phyloP scores from a whole-genome alignment of 1,139 yeast genomes.

The Protomyces arabidopsidicola region DNA sequence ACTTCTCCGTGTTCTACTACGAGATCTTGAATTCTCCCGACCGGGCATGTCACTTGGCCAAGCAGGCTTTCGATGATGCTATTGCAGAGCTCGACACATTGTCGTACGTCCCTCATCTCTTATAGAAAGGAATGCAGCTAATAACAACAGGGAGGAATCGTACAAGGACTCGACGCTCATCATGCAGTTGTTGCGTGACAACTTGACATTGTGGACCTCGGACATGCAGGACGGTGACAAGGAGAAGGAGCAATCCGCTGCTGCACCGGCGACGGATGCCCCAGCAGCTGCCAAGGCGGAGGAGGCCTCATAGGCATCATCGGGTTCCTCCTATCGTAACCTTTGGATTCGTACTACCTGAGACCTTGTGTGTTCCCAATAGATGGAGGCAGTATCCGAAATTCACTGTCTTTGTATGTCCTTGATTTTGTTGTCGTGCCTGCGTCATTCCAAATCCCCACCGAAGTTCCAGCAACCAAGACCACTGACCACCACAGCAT shows the following conservation, averaged over 20 bases:
- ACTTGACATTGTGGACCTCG: slow-evolving; percentile 85
- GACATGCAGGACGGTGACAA: slow-evolving; percentile 57
- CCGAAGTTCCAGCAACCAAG: background rate
- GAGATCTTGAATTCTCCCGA: slow-evolving; percentile 97
- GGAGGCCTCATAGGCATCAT: background rate
- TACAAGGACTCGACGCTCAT: slow-evolving; percentile 97
- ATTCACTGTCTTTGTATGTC: background rate
- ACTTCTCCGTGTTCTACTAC: slow-evolving; percentile 96
- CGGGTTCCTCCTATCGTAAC: background rate
- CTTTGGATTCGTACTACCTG: background rate
- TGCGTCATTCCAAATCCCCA: background rate
- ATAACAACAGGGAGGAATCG: slow-evolving; percentile 61
- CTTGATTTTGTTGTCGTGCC: background rate
- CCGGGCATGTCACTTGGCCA: slow-evolving; percentile 97
- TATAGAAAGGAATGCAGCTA: too few relatives aligned
- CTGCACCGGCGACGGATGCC: slow-evolving; percentile 44
- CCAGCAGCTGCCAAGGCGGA: slow-evolving; percentile 24
- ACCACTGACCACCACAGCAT: background rate
- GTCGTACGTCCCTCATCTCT: slow-evolving; percentile 41
- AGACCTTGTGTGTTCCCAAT: too few relatives aligned
- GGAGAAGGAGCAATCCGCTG: slow-evolving; percentile 48
- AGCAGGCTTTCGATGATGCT: slow-evolving; percentile 98
- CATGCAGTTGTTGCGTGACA: slow-evolving; percentile 97
- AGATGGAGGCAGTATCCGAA: too few relatives aligned
- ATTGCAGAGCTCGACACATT: slow-evolving; percentile 97